Base-by-base conservation (phyloP, 805 yeast genomes). In the Metschnikowia baotianmanensis region DNA sequence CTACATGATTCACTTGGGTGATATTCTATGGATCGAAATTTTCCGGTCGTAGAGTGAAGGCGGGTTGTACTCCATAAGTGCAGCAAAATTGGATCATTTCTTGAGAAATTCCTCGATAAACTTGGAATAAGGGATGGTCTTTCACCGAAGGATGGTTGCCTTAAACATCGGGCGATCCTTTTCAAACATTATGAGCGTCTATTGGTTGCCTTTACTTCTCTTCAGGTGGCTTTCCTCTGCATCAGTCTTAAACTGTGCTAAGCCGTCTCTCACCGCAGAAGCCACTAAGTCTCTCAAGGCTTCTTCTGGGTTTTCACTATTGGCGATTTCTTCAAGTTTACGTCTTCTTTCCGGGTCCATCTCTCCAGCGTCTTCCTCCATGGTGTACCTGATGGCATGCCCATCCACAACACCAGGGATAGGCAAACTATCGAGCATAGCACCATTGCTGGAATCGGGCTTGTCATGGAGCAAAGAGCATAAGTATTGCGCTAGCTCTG, bases 261-360 rank as follows among this genome's bases (percentile, higher is more conserved):
- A 58, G 35, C 82, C 82, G 35, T 77, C 74, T 31, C 81, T 76
- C 4, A 90, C 82, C 9, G 84, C 81, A 11, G 76, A 77, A 48
- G 77, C 67, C 23, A 90, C 78, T 51, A 83, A 77, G 30, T 78
- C 78, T 54, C 83, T 78, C 32, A 90, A 67, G 21, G 80, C 84
- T 47, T 79, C 86, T 58, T 89, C 96, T 3, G 91, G 87, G 54
- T 87, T 82, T 4, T 82, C 95, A 41, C 95, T 81, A 47, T 79
- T 74, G 47, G 89, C 74, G 18, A 91, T 87, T 28, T 73, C 77
- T 54, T 84, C 86, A 18, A 91, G 67, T 55, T 76, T 70, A 50
- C 69, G 67, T 50, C 93, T 74, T 53, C 83, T 78, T 38, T 74
- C 82, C 37, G 69, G 69, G 41, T 60, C 66, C 15, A 74, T 70